Evolutionary conservation across 164 flowering plant genomes (phyloP).

Genomic region (Protea cynaroides): DNA sequence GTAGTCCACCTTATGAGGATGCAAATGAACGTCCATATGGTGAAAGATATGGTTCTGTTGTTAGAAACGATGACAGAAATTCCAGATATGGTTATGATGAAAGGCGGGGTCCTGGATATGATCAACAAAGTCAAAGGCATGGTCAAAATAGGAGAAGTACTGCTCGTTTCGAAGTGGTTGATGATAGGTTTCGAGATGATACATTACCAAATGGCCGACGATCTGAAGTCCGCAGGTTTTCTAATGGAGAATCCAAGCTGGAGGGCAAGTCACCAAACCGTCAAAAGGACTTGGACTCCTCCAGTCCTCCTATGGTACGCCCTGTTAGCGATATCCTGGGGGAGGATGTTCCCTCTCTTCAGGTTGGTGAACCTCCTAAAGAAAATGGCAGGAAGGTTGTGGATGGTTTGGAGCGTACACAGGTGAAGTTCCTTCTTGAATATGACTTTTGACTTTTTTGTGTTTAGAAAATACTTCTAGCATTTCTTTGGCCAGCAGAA

Average conservation of each 20-base stretch:
- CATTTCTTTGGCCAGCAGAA: background rate
- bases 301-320: constrained; percentile 76
- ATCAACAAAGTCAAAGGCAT: constrained; percentile 44
- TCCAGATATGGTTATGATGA: constrained; percentile 37
- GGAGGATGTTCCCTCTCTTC: constrained; percentile 74
- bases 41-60: constrained; percentile 63
- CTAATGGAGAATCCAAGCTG: constrained; percentile 55
- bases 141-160: constrained; percentile 65
- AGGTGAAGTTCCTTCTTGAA: constrained; percentile 37
- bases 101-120: constrained; percentile 77
- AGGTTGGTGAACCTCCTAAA: constrained; percentile 80
- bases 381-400: constrained; percentile 42
- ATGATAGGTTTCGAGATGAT: constrained; percentile 91
- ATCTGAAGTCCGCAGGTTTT: constrained; percentile 45
- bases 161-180: constrained; percentile 58
- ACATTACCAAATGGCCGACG: constrained; percentile 80
- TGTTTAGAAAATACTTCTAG: background rate
- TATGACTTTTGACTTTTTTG: background rate
- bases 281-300: constrained; percentile 39
- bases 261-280: constrained; percentile 68
- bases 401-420: constrained; percentile 42
- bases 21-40: constrained; percentile 55
- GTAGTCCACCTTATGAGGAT: constrained; percentile 84
- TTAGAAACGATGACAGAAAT: constrained; percentile 49
- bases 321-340: constrained; percentile 93